Conservation (phyloP, 2,329 filamentous ascomycete species). For the Anthostomella pinea region DNA sequence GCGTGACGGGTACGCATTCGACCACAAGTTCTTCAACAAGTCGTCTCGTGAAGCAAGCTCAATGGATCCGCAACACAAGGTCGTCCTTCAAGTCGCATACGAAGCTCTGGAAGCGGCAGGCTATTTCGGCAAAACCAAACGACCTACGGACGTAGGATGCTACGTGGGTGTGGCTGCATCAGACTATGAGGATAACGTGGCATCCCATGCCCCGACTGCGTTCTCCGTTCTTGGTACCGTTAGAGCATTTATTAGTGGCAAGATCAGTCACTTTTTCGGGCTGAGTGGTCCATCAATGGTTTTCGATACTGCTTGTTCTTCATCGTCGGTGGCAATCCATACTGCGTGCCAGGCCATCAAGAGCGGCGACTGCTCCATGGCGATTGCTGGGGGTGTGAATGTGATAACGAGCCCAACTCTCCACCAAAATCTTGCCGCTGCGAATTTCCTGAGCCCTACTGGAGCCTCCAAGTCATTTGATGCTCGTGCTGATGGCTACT, state of each 20-base stretch:
- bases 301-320: conserved; percentile 34
- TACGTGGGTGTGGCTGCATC: conserved; percentile 35
- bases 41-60: conserved; percentile 15
- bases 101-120: conserved; percentile 28
- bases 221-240: conserved; percentile 31
- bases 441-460: conserved; percentile 27
- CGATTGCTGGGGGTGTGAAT: conserved; percentile 32
- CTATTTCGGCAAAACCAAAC: conserved; percentile 15
- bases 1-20: conserved; percentile 23
- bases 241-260: conserved; percentile 19
- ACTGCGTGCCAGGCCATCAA: conserved; percentile 30
- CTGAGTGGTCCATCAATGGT: conserved; percentile 28
- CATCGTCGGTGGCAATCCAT: conserved; percentile 34
- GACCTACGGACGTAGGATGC: conserved; percentile 30
- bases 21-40: conserved; percentile 27
- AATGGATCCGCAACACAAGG: conserved; percentile 18
- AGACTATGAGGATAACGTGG: conserved; percentile 43
- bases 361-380: conserved; percentile 27
- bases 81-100: conserved; percentile 22
- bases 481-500: conserved; percentile 47
- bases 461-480: conserved; percentile 35
- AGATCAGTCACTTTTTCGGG: conserved; percentile 31
- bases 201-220: conserved; percentile 33
- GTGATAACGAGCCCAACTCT: conserved; percentile 26
- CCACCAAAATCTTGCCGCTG: conserved; percentile 24